These are phyloP conservation scores for Phytomonas francai DNA, from an alignment of 208 protist genomes.

Conservation along the genomic window DNA sequence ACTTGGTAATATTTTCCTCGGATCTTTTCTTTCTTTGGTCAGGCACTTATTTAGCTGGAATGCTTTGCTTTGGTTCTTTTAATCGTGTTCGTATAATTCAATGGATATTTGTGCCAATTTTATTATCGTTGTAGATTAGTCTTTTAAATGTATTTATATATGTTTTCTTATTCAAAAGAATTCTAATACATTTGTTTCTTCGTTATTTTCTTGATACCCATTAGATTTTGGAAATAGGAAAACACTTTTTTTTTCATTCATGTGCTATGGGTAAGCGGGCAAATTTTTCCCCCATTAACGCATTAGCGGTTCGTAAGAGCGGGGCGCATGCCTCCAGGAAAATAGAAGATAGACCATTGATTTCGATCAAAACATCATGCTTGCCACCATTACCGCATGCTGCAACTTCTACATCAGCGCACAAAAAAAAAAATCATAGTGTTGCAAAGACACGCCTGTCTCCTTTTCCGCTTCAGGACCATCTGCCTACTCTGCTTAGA, in stretches of 20 bases:
- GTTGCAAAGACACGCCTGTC: not conserved
- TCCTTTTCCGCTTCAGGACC: not conserved
- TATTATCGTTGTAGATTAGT: not conserved
- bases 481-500: not conserved
- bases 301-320: not conserved
- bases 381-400: not conserved
- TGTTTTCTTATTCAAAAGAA: not conserved
- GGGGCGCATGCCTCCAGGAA: not conserved
- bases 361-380: not conserved
- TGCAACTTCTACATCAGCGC: not conserved
- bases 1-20: not conserved
- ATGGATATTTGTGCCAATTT: not conserved
- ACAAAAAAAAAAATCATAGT: not conserved
- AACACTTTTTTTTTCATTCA: not conserved
- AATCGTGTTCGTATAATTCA: not conserved
- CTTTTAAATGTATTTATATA: not conserved
- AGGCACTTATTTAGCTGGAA: not conserved
- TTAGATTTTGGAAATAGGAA: not conserved
- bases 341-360: not conserved
- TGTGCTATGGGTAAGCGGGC: not conserved
- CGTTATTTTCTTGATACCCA: not conserved
- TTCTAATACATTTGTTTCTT: not conserved
- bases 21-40: not conserved
- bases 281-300: not conserved
- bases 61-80: not conserved